Base-by-base conservation (phyloP, 768 basidiomycete species). In the Panellus pusillus region DNA sequence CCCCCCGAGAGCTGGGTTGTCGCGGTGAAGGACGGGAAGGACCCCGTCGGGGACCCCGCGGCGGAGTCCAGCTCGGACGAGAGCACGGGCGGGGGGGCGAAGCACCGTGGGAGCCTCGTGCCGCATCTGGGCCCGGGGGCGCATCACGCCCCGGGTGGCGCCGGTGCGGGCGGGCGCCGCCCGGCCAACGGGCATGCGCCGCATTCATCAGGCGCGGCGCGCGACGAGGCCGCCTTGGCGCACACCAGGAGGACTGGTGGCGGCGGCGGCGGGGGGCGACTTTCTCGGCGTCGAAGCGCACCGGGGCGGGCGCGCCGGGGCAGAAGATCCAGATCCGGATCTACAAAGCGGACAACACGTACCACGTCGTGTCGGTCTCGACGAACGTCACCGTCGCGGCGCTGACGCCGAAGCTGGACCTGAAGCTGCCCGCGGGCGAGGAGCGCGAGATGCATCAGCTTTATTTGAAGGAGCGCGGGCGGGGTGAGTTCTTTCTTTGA, bases 1-100 rank as follows among this genome's bases (percentile, higher is more conserved):
- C 73, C 90, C 6, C 90, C 90, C 1, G 81, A 91, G 63, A 89
- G 87, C 50, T 91, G 90, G 89, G 85, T 77, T 1, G 85, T 89
- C 13, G 79, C 77, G 4, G 78, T 71, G 6, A 70, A 68, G 42
- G 74, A 74, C 3, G 65, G 57, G 17, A 72, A 67, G 7, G 72
- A 68, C 4, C 57, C 44, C 44, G 28, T 27, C 15, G 47, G 20
- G 18, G 66, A 56, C 28, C 13, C 47, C 28, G 17, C 68, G 4
- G 68, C 64, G 27, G 65, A 67, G 39, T 68, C 68, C 29, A 67
- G 65, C 44, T 68, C 66, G 13, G 71, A 70, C 20, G 70, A 71
- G n/a, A 62, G 60, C 18, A 51, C 53, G 11, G 57, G 42, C 37
- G 57, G 57, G 7, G 31, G 27, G 52, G 46, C 3, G 14, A 35